These are phyloP conservation scores for Ceratobasidium sp. DNA, from an alignment of 1,284 basidiomycete genomes.

Conservation along the genomic window DNA sequence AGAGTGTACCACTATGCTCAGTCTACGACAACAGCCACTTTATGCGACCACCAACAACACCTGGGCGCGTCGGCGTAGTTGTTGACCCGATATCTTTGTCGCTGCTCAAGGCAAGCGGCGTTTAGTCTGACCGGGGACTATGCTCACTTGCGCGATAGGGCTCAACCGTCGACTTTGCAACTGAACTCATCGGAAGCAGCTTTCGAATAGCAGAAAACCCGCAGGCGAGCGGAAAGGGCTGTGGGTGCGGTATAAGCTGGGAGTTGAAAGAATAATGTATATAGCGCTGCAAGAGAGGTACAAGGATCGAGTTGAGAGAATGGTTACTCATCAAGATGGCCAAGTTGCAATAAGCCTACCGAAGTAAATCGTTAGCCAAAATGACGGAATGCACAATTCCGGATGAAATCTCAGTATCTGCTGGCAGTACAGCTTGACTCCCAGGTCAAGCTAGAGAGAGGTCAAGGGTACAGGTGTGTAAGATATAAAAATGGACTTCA, in stretches of 20 bases:
- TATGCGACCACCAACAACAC: conserved; percentile 48
- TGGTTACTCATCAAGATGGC: no score
- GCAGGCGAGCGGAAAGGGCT: conserved; percentile 86
- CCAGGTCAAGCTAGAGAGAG: no score
- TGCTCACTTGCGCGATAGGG: conserved; percentile 60
- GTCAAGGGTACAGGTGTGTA: no score
- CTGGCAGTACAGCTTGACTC: no score
- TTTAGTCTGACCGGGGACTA: conserved; percentile 9
- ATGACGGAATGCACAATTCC: no score
- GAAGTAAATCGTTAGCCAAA: no score
- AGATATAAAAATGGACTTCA: no score
- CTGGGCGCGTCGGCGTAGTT: conserved; percentile 61
- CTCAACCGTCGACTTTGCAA: conserved; percentile 88
- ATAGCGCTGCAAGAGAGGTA: no score
- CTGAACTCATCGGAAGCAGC: conserved; percentile 90
- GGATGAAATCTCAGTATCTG: no score
- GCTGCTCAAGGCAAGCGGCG: conserved; percentile 69
- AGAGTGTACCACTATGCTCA: neutral
- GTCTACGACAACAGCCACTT: conserved; percentile 44
- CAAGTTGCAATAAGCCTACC: no score
- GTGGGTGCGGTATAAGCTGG: conserved; percentile 94
- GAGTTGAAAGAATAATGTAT: conserved; percentile 73
- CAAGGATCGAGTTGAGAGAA: no score
- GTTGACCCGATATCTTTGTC: conserved; percentile 86
- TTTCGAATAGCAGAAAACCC: conserved; percentile 87